Evolutionary conservation across 805 yeast genomes (phyloP), one percentile per base, ranked within the genome.

Genomic region (Saccharomycopsis capsularis): DNA sequence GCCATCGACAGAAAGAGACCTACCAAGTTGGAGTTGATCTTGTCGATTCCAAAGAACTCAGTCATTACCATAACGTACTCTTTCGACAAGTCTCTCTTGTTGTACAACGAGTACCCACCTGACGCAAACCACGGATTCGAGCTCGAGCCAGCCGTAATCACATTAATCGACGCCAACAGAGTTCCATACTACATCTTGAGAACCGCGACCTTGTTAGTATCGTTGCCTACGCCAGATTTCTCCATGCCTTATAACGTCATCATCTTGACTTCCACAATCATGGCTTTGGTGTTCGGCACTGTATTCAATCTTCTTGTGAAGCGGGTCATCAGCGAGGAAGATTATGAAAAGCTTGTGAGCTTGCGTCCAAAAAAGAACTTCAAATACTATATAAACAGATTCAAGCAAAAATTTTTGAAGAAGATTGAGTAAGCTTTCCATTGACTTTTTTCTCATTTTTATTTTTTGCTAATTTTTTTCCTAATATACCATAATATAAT

Each of bases 211-310:
- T 74, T 90, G 39, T 70, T 93, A 50, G 70, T 93, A 43, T 79
- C 93, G 0, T 71, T 93, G 46, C 96, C 99, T 2, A 93, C 98
- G 0, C 99, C 99, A 0, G 99, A 93, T 67, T 93, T 93, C 66
- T 85, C 95, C 54, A 93, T 93, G 99, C 99, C 99, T 0, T 93
- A 93, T 63, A 93, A 93, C 59, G 99, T 93, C 38, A 91, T 93
- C 53, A 93, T 93, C 41, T 70, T 93, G 54, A 86, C 98, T 0
- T 86, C 95, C 5, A 93, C 99, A 0, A 83, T 89, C 4, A 84
- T 93, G 87, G 88, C 98, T 0, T 68, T 93, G 50, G 82, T 91
- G 0, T 91, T 90, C 67, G 98, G 98, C 6, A 79, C 91, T 0
- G 60, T 90, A 1, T 89, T 81, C 68, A 90, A 91, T 59, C 68